phyloP scores from a whole-genome alignment of 306 rosid species.

The Lathyrus sativus region DNA sequence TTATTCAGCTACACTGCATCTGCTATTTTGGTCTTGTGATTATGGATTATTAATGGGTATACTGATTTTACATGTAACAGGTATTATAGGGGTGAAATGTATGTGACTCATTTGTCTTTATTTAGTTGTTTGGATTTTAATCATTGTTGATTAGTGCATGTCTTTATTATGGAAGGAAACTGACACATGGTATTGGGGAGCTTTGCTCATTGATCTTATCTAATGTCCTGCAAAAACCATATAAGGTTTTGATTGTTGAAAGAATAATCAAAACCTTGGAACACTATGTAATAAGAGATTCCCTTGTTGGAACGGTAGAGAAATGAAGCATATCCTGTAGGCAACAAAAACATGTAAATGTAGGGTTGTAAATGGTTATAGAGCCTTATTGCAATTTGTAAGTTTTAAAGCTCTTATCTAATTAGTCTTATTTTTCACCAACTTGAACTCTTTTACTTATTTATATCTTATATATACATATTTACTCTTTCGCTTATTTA shows the following conservation, averaged over 20 bases:
- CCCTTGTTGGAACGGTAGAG: constrained; percentile 79
- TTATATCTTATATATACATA: constrained; percentile 53
- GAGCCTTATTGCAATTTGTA: constrained; percentile 88
- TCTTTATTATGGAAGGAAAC: no score
- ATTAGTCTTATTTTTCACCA: constrained; percentile 16
- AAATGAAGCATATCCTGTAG: constrained; percentile 81
- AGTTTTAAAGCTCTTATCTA: constrained; percentile 40
- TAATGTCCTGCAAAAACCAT: no score
- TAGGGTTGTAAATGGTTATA: constrained; percentile 87
- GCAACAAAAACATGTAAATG: constrained; percentile 76
- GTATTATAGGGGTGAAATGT: no score
- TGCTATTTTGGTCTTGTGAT: no score
- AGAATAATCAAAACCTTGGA: constrained; percentile 81
- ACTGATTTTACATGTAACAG: background rate
- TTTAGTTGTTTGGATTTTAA: no score
- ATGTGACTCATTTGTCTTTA: no score
- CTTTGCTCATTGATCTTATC: no score
- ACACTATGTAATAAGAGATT: constrained; percentile 72
- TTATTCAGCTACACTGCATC: background rate
- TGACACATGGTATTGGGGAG: no score
- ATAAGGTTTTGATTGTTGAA: constrained; percentile 81
- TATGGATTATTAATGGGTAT: background rate
- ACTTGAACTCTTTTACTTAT: background rate
- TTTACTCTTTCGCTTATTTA: constrained; percentile 71
- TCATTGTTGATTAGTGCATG: no score